These are phyloP conservation scores for Penicillium macrosclerotiorum DNA, from an alignment of 495 filamentous ascomycete species.

Conservation along the genomic window DNA sequence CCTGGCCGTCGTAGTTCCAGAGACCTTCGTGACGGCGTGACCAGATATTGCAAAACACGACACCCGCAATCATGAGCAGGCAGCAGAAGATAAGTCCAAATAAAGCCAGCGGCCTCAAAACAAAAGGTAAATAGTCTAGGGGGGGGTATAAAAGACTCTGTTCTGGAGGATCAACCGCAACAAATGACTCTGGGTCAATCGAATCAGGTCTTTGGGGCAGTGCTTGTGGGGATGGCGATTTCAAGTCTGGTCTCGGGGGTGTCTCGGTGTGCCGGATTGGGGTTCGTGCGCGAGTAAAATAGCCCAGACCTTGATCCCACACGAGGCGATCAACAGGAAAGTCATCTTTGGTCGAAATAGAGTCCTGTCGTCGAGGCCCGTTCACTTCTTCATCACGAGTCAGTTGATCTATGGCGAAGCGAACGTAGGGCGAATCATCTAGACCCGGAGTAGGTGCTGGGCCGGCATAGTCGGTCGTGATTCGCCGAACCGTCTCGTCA, in stretches of 20 bases:
- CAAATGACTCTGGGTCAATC: slow-evolving; percentile 48
- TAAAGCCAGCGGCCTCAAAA: slow-evolving; percentile 63
- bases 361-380: slow-evolving; percentile 30
- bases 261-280: slow-evolving; percentile 20
- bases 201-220: slow-evolving; percentile 31
- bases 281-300: slow-evolving; percentile 38
- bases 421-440: slow-evolving; percentile 69
- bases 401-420: slow-evolving; percentile 70
- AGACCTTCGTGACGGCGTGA: slow-evolving; percentile 63
- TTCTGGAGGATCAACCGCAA: slow-evolving; percentile 48
- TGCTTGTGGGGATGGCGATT: slow-evolving; percentile 26
- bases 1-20: slow-evolving; percentile 60
- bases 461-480: slow-evolving; percentile 35
- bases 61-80: slow-evolving; percentile 66
- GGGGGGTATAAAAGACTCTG: slow-evolving; percentile 49
- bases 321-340: slow-evolving; percentile 51
- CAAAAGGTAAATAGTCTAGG: slow-evolving; percentile 63
- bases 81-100: slow-evolving; percentile 56
- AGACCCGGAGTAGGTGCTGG: slow-evolving; percentile 58
- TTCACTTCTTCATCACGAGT: slow-evolving; percentile 61
- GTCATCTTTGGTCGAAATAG: slow-evolving; percentile 37
- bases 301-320: slow-evolving; percentile 50
- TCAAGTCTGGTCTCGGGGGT: slow-evolving; percentile 16
- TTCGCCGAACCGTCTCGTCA: slow-evolving; percentile 28
- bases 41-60: slow-evolving; percentile 73